Evolutionary conservation across 73 alveolate species (phyloP), one percentile per base, ranked within the genome.

Genomic region (Uronychia setigera): DNA sequence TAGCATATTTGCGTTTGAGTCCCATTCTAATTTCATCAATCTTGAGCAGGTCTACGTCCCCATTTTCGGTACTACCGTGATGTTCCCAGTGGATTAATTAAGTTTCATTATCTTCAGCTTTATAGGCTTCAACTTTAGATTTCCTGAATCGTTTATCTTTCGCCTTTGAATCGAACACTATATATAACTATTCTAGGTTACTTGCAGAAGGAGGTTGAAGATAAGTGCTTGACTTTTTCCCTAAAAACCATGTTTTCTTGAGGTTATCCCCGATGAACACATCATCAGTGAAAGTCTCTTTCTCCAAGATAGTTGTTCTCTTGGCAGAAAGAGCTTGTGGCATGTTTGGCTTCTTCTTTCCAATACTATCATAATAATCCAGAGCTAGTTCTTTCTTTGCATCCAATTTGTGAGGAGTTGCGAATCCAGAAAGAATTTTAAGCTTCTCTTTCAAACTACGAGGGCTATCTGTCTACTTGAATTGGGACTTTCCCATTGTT

Each of bases 1-100:
- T 97, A 58, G 96, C 97, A 90, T 95, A 95, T 60, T 99, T 83
- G 67, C 98, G 84, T 78, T 97, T 84, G 34, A 97, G 87, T 75
- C 98, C 98, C 85, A 96, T 91, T 77, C 96, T 96, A 35, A 97
- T 97, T 75, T 96, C 97, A 84, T 97, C 92, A 80, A 97, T 94
- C 87, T 95, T 97, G 80, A 93, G 93, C 58, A 92, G 59, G 86
- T 93, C 98, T n/a, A n/a, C n/a, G n/a, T n/a, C n/a, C n/a, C n/a
- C n/a, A n/a, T n/a, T n/a, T n/a, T n/a, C n/a, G n/a, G n/a, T n/a
- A n/a, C n/a, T n/a, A n/a, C n/a, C n/a, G n/a, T n/a, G n/a, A n/a
- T n/a, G n/a, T n/a, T n/a, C n/a, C n/a, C n/a, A n/a, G n/a, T n/a
- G n/a, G n/a, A n/a, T n/a, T n/a, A n/a, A n/a, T n/a, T n/a, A n/a